phyloP scores from a whole-genome alignment of 345 rosid genomes.

The Turnera subulata region DNA sequence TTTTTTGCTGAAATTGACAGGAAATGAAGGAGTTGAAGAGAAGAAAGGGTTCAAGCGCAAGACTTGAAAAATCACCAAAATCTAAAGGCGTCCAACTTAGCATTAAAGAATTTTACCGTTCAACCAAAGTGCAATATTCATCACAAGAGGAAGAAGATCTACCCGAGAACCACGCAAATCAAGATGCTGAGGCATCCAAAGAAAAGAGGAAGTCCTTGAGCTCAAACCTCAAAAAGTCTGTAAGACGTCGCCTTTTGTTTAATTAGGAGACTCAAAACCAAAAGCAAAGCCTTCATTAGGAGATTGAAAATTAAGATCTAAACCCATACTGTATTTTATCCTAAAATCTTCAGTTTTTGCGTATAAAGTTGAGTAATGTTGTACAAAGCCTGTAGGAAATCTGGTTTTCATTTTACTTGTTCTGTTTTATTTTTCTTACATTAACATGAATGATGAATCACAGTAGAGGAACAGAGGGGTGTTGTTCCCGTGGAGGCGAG shows the following conservation, averaged over 20 bases:
- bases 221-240: slow-evolving; percentile 57
- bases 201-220: slow-evolving; percentile 48
- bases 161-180: slow-evolving; percentile 13
- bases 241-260: slow-evolving; percentile 39
- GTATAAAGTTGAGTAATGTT: no score
- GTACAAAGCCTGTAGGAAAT: no score
- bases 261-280: slow-evolving; percentile 10
- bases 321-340: no score
- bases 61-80: slow-evolving; percentile 31
- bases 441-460: no score
- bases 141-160: slow-evolving; percentile 30
- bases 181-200: slow-evolving; percentile 25
- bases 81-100: slow-evolving; percentile 53
- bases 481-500: no score
- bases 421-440: no score
- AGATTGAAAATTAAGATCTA: not conserved
- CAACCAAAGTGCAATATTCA: slow-evolving; percentile 40
- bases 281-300: not conserved
- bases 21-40: slow-evolving; percentile 43
- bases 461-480: no score
- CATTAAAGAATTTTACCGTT: slow-evolving; percentile 71
- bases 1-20: slow-evolving; percentile 29
- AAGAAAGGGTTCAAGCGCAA: slow-evolving; percentile 32
- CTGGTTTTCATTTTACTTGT: no score
- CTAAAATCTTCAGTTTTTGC: no score